A percentile compares a stretch with the other conserved stretches of the same genome.
phyloP scores from a whole-genome alignment of 441 rosid species.

The Erodium moschatum region DNA sequence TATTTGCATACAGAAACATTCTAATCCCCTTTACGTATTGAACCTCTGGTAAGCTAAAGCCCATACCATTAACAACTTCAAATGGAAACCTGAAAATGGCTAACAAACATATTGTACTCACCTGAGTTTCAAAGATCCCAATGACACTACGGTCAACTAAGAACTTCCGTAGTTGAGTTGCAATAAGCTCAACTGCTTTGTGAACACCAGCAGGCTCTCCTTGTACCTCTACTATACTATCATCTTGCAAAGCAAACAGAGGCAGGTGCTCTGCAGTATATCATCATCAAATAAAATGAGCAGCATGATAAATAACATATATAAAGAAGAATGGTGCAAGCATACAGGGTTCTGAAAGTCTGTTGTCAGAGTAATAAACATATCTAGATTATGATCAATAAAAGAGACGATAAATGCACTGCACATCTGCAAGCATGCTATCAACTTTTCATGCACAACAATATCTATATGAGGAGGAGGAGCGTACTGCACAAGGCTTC shows the following conservation, averaged over 20 bases:
- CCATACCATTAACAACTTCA: background rate
- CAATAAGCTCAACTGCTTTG: conserved; percentile 32
- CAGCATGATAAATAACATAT: background rate
- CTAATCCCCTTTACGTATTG: background rate
- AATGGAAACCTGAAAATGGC: background rate
- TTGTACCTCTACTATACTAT: conserved; percentile 28
- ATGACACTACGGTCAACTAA: conserved; percentile 31
- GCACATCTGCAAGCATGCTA: background rate
- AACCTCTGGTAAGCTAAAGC: background rate
- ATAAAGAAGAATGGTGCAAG: background rate
- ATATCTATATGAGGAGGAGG: background rate
- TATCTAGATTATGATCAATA: background rate
- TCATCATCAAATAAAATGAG: conserved; percentile 4
- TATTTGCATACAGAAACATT: background rate
- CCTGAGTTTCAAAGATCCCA: conserved; percentile 27
- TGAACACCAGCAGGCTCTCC: conserved; percentile 30
- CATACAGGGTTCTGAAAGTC: background rate
- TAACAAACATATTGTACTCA: conserved; percentile 11
- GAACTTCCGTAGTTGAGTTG: conserved; percentile 28
- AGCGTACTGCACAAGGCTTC: background rate
- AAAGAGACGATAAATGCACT: background rate
- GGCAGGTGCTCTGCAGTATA: conserved; percentile 29
- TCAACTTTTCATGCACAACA: background rate
- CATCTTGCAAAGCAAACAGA: conserved; percentile 29
- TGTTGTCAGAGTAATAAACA: background rate